Conservation (phyloP, 306 rosid species). For the Malus orientalis region DNA sequence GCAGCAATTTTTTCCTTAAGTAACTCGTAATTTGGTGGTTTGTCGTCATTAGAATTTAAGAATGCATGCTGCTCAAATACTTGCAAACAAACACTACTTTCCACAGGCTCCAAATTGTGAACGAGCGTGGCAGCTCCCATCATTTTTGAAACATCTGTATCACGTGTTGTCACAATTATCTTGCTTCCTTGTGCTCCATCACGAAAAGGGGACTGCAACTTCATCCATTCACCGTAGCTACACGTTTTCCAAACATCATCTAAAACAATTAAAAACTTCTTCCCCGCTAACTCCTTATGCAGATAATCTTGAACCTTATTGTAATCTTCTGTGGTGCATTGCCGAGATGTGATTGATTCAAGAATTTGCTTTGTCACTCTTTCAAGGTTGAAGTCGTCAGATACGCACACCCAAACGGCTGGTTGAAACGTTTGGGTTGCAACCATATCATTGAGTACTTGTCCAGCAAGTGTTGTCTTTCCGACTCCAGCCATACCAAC, state of each 20-base stretch:
- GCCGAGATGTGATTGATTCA: neutral
- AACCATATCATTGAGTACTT: neutral
- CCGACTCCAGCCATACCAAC: conserved; percentile 1
- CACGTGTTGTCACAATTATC: conserved; percentile 20
- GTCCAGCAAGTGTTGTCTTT: neutral
- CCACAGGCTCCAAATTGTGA: neutral
- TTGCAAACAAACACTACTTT: conserved; percentile 1
- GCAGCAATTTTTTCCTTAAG: too few species aligned
- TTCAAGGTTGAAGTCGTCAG: neutral
- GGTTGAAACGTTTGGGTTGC: neutral
- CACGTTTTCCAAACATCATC: too few species aligned
- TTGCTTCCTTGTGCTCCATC: conserved; percentile 10
- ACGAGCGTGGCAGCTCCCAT: neutral
- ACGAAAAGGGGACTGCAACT: neutral
- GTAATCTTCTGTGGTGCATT: neutral
- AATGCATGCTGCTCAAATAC: conserved; percentile 6
- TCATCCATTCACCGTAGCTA: neutral
- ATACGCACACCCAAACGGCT: neutral
- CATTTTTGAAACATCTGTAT: conserved; percentile 3
- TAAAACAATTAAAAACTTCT: neutral
- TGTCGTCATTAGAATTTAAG: too few species aligned
- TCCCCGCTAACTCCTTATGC: too few species aligned
- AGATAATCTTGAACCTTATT: neutral
- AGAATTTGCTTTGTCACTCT: neutral
- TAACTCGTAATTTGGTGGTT: too few species aligned